Evolutionary conservation across 1,139 yeast genomes (phyloP), one percentile per base, ranked within the genome.

Genomic region (Pichia sp.): DNA sequence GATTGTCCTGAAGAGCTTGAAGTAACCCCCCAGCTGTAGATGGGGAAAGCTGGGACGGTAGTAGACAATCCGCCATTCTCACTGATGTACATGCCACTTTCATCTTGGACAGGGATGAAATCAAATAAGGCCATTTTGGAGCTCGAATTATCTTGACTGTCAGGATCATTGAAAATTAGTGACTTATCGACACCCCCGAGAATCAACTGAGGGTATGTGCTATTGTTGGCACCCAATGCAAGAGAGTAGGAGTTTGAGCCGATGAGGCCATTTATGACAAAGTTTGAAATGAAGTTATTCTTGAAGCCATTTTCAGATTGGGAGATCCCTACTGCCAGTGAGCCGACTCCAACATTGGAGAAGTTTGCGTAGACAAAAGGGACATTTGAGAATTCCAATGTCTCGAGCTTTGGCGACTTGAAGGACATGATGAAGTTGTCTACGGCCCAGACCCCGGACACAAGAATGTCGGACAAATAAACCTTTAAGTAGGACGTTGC

Each of bases 151-250:
- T 26, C 7, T 4, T 26, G 29, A 44, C 75, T 75, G 8, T 84
- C 66, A 5, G 43, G 43, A 34, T 75, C 73, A 0, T 83, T 87
- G 2, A 64, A 60, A 59, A 67, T 79, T 52, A 74, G 73, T 45
- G 72, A 69, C 8, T 74, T 69, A 62, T 83, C 80, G 8, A 85
- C 80, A 2, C 79, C 81, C 13, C 92, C 92, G 1, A 85, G 73
- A n/a, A 84, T 65, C 19, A 86, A 64, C 50, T 70, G 70, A 13
- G 67, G 58, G 19, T 56, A 41, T 19, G 67, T 61, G 10, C 55
- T 29, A 47, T 62, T 56, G 41, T 62, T 59, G 4, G 67, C 67
- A 50, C 71, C 71, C 50, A 82, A 70, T 72, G 78, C 80, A 36
- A 84, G 64, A 0, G 90, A 84, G 66, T 82, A 86, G 1, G 87